Evolutionary conservation across 441 rosid species (phyloP).

Genomic region (Populus hybrid): DNA sequence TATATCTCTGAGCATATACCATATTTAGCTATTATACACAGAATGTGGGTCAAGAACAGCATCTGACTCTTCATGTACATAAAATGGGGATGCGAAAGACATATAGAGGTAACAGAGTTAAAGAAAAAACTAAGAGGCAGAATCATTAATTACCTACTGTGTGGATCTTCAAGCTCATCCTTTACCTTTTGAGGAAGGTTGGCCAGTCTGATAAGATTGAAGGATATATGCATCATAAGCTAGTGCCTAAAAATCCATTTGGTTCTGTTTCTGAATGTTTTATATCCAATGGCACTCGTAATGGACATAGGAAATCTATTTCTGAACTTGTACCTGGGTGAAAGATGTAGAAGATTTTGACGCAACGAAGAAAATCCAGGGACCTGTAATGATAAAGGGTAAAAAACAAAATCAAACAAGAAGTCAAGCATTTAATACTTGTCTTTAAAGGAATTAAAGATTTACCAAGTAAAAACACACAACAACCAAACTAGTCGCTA

Average conservation of each 20-base stretch:
- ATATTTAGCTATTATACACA: not conserved
- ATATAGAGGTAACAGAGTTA: not conserved
- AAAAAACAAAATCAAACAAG: slow-evolving; percentile 15
- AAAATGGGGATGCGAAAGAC: not conserved
- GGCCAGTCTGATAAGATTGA: slow-evolving; percentile 58
- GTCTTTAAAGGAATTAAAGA: not conserved
- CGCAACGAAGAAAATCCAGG: slow-evolving; percentile 76
- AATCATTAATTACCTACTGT: slow-evolving; percentile 62
- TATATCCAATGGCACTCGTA: not conserved
- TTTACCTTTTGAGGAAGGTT: slow-evolving; percentile 72
- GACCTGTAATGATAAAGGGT: slow-evolving; percentile 42
- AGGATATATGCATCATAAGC: slow-evolving; percentile 9
- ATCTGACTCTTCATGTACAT: not conserved
- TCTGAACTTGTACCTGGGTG: slow-evolving; percentile 52
- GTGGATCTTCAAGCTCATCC: slow-evolving; percentile 84
- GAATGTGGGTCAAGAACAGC: not conserved
- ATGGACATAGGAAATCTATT: slow-evolving; percentile 1
- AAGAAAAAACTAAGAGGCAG: not conserved
- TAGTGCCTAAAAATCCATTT: not conserved
- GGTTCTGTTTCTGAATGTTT: not conserved
- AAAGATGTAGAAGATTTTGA: slow-evolving; percentile 65
- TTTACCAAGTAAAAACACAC: not conserved
- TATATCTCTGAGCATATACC: not conserved
- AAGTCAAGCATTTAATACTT: not conserved
- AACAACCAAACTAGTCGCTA: not conserved